Evolutionary conservation across 108 stramenopile genomes (phyloP), one percentile per base, ranked within the genome.

Genomic region (Skeletonema tropicum): DNA sequence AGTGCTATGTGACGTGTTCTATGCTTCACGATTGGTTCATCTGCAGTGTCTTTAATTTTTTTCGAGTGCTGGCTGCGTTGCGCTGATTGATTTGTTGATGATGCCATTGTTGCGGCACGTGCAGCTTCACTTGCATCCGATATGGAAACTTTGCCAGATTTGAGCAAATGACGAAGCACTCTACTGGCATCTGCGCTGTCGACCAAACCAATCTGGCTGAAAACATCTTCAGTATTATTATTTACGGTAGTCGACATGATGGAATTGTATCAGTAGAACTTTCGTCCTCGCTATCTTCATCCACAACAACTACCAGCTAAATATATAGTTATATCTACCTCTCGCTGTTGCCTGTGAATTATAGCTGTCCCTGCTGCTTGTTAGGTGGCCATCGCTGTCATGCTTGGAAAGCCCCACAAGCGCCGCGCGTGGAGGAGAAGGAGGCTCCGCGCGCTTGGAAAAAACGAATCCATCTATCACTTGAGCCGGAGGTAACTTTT

Each of bases 1-100:
- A 98, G 76, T 1, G 97, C 96, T 55, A 98, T 81, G 74, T 97
- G 94, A 10, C 98, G 87, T 11, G 79, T 84, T 57, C 76, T 65
- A 35, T 63, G 52, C 42, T 73, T 67, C 49, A 48, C 66, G 8
- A 55, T 23, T 23, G 52, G 52, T 55, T 55, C 5, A n/a, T 23
- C 52, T 23, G 5, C 23, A n/a, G 33, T 38, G 32, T 11, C 31
- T 36, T 62, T 33, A 21, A 8, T 21, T 49, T 33, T 25, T 11
- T 64, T 25, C 19, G 52, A 23, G 2, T 57, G 15, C 55, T 73
- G 19, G 2, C 26, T 42, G 30, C 17, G 62, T 13, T 45, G 19
- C 14, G 52, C 42, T 8, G 15, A n/a, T 1, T 19, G 62, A 33
- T 21, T 49, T 4, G 19, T 73, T 14, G 29, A 15, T 45, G 45